Conservation (phyloP, 2,329 filamentous ascomycete genomes). For the Colletotrichum gigasporum region DNA sequence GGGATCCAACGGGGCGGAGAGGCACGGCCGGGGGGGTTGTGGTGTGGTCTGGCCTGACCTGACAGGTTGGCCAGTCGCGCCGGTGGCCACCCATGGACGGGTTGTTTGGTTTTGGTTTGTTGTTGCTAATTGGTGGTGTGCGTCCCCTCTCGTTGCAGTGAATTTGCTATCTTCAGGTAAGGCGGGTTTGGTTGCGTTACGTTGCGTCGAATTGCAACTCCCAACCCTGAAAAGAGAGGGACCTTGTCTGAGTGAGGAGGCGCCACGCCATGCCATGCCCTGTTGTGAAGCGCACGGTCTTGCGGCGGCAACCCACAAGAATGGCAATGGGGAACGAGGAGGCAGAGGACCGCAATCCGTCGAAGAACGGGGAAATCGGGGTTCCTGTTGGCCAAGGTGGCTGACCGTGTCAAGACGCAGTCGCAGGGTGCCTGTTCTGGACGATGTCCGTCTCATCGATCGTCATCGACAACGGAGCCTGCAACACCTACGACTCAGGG, state of each 20-base stretch:
- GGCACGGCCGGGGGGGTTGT: neutral
- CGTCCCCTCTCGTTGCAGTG: neutral
- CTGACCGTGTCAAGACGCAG: neutral
- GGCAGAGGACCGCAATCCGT: neutral
- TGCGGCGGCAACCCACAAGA: neutral
- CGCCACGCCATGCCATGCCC: neutral
- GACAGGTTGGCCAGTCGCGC: conserved; percentile 8
- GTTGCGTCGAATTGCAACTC: conserved; percentile 20
- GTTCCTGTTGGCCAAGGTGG: conserved; percentile 13
- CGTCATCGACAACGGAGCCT: neutral
- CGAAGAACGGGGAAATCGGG: neutral
- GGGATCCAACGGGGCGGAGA: conserved; percentile 29
- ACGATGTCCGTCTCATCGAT: conserved; percentile 26
- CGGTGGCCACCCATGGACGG: neutral
- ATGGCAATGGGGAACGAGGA: neutral
- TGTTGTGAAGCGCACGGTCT: conserved; percentile 3
- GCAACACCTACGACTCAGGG: conserved; percentile 22
- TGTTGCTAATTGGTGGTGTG: conserved; percentile 7
- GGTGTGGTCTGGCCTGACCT: neutral
- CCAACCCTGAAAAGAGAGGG: conserved; percentile 6
- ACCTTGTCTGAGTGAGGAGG: neutral
- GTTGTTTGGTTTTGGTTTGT: neutral
- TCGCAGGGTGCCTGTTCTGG: conserved; percentile 23
- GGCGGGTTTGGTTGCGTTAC: conserved; percentile 19
- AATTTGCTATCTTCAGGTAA: conserved; percentile 25